phyloP scores from a whole-genome alignment of 1,284 basidiomycete species.

The Ustilago tritici region DNA sequence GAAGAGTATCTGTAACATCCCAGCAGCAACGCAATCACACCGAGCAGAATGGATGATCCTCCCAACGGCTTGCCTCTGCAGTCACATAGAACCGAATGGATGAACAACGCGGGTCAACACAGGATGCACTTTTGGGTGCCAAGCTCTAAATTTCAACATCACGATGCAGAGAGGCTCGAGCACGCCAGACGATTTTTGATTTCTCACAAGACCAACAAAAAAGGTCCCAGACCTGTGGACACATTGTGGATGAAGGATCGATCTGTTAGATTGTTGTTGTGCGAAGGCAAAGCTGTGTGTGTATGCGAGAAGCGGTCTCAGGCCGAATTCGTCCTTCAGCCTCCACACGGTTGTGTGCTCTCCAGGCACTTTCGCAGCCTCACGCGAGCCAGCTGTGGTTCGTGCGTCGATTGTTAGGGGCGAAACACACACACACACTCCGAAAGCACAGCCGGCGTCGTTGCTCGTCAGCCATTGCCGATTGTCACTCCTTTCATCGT shows the following conservation, averaged over 20 bases:
- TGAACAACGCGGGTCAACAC: background rate
- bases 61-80: constrained; percentile 59
- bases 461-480: background rate
- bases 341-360: constrained; percentile 5
- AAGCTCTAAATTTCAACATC: constrained; percentile 3
- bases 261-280: background rate
- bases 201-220: background rate
- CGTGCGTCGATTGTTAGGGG: constrained; percentile 16
- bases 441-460: constrained; percentile 13
- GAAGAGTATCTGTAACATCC: constrained; percentile 59
- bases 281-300: background rate
- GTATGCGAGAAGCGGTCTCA: background rate
- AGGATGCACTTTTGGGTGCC: background rate
- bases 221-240: background rate
- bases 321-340: background rate
- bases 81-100: no score
- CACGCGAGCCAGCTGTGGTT: constrained; percentile 7
- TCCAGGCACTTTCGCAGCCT: constrained; percentile 7
- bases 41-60: constrained; percentile 57
- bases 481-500: background rate
- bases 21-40: constrained; percentile 52
- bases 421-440: background rate
- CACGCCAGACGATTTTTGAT: background rate
- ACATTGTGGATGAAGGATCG: background rate
- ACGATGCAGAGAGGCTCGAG: constrained; percentile 5